Evolutionary conservation across 2,329 filamentous ascomycete species (phyloP), one percentile per base, ranked within the genome.

Genomic region (Penicillium sp.): DNA sequence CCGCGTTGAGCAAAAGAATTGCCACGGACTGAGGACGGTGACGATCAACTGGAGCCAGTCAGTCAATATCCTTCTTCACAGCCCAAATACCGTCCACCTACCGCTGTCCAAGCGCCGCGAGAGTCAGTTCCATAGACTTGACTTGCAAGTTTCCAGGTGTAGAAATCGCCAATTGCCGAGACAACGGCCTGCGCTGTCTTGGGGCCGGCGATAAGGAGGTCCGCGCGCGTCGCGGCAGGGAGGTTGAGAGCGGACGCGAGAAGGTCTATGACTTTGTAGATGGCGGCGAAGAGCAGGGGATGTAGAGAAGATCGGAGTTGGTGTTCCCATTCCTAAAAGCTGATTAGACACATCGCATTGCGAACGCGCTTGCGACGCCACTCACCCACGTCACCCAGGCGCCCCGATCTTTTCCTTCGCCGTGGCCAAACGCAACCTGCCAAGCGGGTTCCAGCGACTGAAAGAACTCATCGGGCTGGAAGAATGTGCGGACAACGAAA

Each of bases 391-490:
- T 99, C 65, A 96, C 81, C 90, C 93, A 99, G 26, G 93, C 90
- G 57, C 89, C 88, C 71, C 86, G 88, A 13, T 80, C 70, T 2
- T 77, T 67, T 21, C 41, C 41, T 16, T 42, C 41, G 6, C 41
- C 41, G 8, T 42, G 41, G 6, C 92, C 92, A 79, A 96, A 96
- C 3, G 89, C 88, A 50, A 94, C 81, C 64, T 86, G 79, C 92
- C 93, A 97, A 61, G 94, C 94, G 48, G 94, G 93, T 76, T 99
- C 94, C 42, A 97, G 82, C 1, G 91, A 88, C 70, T 99, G 94
- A 67, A 94, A 99, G 77, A 90, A 97, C 73, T 99, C 94, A 76
- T 99, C 94, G 26, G 94, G 94, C 73, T 99, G 94, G 76, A 99
- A 99, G 72, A 96, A 99, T 18, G 94, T 97, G 60, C 83, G 79